Percentiles rank a stretch among this genome's conserved stretches.
Evolutionary conservation across 2,329 filamentous ascomycete genomes (phyloP).

Genomic region (Raffaelea deltoideospora): DNA sequence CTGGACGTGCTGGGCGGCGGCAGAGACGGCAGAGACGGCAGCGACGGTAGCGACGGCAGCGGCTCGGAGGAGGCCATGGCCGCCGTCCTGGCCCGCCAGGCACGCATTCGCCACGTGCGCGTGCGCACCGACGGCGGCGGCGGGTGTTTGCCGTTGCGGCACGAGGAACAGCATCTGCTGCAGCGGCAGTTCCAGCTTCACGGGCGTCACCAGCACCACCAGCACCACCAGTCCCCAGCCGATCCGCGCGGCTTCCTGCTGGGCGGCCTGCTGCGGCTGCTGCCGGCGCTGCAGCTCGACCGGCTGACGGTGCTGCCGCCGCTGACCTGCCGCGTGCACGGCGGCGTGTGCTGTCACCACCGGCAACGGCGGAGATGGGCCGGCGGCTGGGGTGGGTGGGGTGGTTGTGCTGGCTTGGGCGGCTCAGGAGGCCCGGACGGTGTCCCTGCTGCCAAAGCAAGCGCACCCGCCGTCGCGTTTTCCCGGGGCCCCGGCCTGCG

Average conservation of each 20-base stretch:
- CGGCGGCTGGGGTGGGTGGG: too few species aligned
- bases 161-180: too few species aligned
- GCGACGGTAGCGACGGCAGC: background rate
- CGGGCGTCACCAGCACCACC: too few species aligned
- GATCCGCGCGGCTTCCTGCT: slow-evolving; percentile 6
- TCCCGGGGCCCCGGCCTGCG: background rate
- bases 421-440: background rate
- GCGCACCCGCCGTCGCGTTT: background rate
- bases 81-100: slow-evolving; percentile 3
- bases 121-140: slow-evolving; percentile 9
- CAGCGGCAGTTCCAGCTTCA: slow-evolving; percentile 1
- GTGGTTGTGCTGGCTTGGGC: too few species aligned
- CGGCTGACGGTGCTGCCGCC: slow-evolving; percentile 9
- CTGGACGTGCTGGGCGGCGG: slow-evolving; percentile 9
- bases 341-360: background rate
- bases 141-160: too few species aligned
- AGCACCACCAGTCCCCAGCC: slow-evolving; percentile 2
- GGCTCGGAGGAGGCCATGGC: background rate
- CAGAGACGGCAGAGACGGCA: too few species aligned
- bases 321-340: slow-evolving; percentile 7
- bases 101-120: slow-evolving; percentile 8
- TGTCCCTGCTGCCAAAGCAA: background rate
- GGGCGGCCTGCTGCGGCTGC: slow-evolving; percentile 9
- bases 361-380: background rate
- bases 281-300: slow-evolving; percentile 9